Evolutionary conservation across 108 stramenopile genomes (phyloP), one percentile per base, ranked within the genome.

Genomic region (Licmophora abbreviata): DNA sequence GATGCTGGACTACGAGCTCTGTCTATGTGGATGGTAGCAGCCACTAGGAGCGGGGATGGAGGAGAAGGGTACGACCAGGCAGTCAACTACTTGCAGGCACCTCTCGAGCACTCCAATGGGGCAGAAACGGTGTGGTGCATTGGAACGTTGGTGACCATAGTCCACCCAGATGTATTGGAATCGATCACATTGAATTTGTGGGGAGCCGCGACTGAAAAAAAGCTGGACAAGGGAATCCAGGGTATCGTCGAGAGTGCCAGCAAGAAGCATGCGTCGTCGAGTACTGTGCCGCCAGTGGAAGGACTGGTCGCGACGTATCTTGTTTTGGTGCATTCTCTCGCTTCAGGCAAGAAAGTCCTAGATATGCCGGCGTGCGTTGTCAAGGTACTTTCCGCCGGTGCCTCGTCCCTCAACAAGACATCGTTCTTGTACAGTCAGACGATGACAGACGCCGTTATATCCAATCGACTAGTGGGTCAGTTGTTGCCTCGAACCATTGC

Each of bases 251-350:
- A 83, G 32, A 52, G 60, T 9, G 71, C 77, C 0, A 59, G 56
- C 43, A 85, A 79, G 53, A 89, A 81, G 49, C 73, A 83, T 51
- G 52, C 59, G 15, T 57, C 75, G 0, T 63, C 77, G 0, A 66
- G 58, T 31, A 38, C 67, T 17, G 64, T 80, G n/a, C 56, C 81
- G 20, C 79, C 73, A 38, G 66, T 76, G 5, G 88, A 85, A 42
- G 88, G 84, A 14, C 27, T 77, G 0, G 31, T 85, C 41, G 73
- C 81, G 7, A 29, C 79, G 0, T 81, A 81, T 49, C 40, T 90
- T 29, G 33, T 68, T 10, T 44, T 81, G 1, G 15, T 79, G n/a
- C 37, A 68, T 44, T 44, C 45, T 15, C 41, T 35, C 23, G 71
- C 64, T 8, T 54, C 65, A 29, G 41, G 29, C 1, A 50, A 52